Base-by-base conservation (phyloP, 2,329 filamentous ascomycete species). In the Colletotrichum sp. region DNA sequence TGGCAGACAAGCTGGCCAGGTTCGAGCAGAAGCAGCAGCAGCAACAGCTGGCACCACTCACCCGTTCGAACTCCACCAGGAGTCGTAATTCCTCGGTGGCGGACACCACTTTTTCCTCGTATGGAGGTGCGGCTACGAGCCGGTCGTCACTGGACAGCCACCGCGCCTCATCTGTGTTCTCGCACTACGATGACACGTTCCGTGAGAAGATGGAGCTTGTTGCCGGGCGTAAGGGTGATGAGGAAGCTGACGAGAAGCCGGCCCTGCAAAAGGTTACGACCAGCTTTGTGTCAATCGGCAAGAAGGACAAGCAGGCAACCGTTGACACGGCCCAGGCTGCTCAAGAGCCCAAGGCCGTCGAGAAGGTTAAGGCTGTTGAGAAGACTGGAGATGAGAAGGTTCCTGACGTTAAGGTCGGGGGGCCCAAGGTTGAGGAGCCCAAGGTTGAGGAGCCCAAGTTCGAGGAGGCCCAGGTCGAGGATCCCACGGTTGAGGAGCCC, bases 171-270 rank as follows among this genome's bases (percentile, higher is more conserved):
- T 75, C 72, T 32, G 72, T 75, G 13, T 75, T 75, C 72, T 75
- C 72, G 39, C 72, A 75, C 21, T 75, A 75, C 4, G 72, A 75
- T 18, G 72, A 75, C 24, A 68, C 72, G 32, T 75, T 75, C 63
- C 72, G 72, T 63, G 72, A 75, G 62, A 75, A 75, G 63, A 72
- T 75, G 72, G 72, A 75, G 63, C 26, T 72, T 26, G 72, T 75
- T 24, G 26, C 72, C 6, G 68, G 68, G 6, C 32, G 24, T 18
- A 28, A 69, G 34, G 62, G 60, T 13, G 30, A 21, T 5, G 72
- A 72, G 12, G 69, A 72, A 4, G 69, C 71, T 5, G 72, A 75
- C 3, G 63, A 75, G 18, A 72, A 55, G 62, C 72, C 69, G 12
- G 36, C 39, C 6, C 39, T 72, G 36, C 44, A 16, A 2, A 52